Evolutionary conservation across 495 filamentous ascomycete genomes (phyloP).

Genomic region (Penicillium cataractarum): DNA sequence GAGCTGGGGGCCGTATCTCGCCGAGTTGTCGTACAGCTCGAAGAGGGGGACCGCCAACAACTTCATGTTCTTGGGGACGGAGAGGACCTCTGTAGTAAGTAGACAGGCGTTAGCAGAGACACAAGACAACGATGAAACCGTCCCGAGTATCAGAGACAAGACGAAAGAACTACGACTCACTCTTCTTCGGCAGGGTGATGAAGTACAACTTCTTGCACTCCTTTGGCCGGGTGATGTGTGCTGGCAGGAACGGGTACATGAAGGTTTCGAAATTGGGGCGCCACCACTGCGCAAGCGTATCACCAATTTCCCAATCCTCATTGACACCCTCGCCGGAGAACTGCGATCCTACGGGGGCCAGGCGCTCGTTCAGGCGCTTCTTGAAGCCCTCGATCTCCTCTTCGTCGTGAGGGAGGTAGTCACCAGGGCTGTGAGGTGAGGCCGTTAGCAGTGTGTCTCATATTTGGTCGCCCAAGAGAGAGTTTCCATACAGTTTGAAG

Average conservation of each 20-base stretch:
- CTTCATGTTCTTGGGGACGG: slow-evolving; percentile 99
- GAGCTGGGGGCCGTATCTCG: slow-evolving; percentile 91
- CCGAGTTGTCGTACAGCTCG: slow-evolving; percentile 97
- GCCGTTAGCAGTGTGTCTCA: slow-evolving; percentile 8
- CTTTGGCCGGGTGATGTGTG: slow-evolving; percentile 93
- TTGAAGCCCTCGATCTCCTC: slow-evolving; percentile 95
- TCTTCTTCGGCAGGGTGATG: slow-evolving; percentile 88
- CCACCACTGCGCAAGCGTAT: slow-evolving; percentile 98
- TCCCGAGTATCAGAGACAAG: background rate
- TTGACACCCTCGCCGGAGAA: slow-evolving; percentile 86
- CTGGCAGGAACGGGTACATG: slow-evolving; percentile 98
- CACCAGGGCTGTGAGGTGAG: slow-evolving; percentile 66
- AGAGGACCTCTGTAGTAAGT: slow-evolving; percentile 74
- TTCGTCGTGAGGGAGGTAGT: slow-evolving; percentile 88
- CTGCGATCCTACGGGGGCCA: slow-evolving; percentile 86
- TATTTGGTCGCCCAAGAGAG: background rate
- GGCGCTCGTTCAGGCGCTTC: slow-evolving; percentile 83
- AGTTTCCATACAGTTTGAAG: slow-evolving; percentile 75
- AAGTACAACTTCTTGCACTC: slow-evolving; percentile 99
- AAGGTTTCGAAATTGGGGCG: slow-evolving; percentile 98
- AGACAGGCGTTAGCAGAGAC: slow-evolving; percentile 19
- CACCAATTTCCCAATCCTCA: slow-evolving; percentile 89
- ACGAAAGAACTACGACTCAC: slow-evolving; percentile 53
- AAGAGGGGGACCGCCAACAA: slow-evolving; percentile 94
- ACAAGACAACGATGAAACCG: background rate